Base-by-base conservation (phyloP, 306 rosid species). In the Lablab purpureus region DNA sequence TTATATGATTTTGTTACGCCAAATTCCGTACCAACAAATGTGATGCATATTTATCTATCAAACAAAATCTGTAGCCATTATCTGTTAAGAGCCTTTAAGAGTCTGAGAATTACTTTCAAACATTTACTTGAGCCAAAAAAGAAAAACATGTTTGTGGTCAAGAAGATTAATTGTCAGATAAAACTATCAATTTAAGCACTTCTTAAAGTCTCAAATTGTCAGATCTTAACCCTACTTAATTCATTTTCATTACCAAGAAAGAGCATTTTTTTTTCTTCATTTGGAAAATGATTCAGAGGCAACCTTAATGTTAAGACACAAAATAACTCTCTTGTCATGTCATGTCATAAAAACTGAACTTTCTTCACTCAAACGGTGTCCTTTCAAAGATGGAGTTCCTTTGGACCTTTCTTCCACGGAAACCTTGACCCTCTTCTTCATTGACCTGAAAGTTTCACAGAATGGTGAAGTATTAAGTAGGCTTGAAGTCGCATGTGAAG, bases 341-440 rank as follows among this genome's bases (percentile, higher is more conserved):
- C 49, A 63, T n/a, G 76, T 45, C 71, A 68, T 15, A 25, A 46
- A 55, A 46, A 49, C 71, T 37, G 45, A 60, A 55, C 18, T 74
- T 60, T 70, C 73, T 43, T 88, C 92, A 85, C 84, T 82, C 85
- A 71, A 83, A 79, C 4, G 79, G 83, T 54, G 81, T 81, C 83
- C 80, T 87, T 77, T 75, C 84, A 86, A 85, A 79, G 52, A 77
- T 70, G 73, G 84, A 81, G 68, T 83, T 77, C 80, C 87, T 84
- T 70, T 76, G 80, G 46, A 72, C 79, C 82, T 85, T 85, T 85
- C 83, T 82, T 72, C 81, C 90, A 7, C 87, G 80, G 73, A 80
- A 85, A 72, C 59, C 81, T 71, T 82, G 80, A 73, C 72, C 85
- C 47, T 84, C 88, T 85, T 88, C 87, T 85, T 88, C 89, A 46